phyloP scores from a whole-genome alignment of 306 rosid genomes.

The Fragaria vesca region DNA sequence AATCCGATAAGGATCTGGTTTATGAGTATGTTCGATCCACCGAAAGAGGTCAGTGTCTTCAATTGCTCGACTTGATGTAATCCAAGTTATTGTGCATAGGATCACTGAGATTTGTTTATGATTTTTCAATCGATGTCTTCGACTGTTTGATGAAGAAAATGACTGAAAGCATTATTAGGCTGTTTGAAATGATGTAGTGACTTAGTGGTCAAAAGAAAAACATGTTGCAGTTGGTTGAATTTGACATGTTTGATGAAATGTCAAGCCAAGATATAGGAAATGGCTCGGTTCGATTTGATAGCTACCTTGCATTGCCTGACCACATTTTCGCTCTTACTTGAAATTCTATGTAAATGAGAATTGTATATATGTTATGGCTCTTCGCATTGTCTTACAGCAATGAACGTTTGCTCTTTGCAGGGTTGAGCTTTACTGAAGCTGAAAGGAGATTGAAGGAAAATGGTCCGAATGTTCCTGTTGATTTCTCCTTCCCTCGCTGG shows the following conservation, averaged over 20 bases:
- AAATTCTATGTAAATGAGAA: background rate
- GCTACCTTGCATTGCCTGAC: background rate
- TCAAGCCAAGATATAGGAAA: background rate
- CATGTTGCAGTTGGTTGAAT: background rate
- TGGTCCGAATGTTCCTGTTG: constrained; percentile 75
- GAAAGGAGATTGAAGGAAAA: constrained; percentile 64
- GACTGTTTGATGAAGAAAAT: too few species aligned
- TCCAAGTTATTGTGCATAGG: background rate
- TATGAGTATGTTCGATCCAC: constrained; percentile 83
- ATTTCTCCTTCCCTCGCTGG: constrained; percentile 61
- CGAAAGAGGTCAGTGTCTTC: constrained; percentile 58
- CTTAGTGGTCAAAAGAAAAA: background rate
- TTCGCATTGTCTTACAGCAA: background rate
- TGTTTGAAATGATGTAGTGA: background rate
- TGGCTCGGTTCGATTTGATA: background rate
- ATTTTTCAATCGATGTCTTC: background rate
- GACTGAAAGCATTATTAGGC: background rate
- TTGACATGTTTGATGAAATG: background rate
- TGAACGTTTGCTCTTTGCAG: constrained; percentile 35
- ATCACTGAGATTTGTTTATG: background rate
- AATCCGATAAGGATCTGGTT: constrained; percentile 54
- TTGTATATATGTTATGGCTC: background rate
- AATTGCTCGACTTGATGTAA: background rate
- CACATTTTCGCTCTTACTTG: background rate
- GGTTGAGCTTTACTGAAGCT: constrained; percentile 78